Percentiles rank a stretch among this genome's conserved stretches.
Conservation (phyloP, 1,284 basidiomycete genomes). For the Schizophyllum commune region DNA sequence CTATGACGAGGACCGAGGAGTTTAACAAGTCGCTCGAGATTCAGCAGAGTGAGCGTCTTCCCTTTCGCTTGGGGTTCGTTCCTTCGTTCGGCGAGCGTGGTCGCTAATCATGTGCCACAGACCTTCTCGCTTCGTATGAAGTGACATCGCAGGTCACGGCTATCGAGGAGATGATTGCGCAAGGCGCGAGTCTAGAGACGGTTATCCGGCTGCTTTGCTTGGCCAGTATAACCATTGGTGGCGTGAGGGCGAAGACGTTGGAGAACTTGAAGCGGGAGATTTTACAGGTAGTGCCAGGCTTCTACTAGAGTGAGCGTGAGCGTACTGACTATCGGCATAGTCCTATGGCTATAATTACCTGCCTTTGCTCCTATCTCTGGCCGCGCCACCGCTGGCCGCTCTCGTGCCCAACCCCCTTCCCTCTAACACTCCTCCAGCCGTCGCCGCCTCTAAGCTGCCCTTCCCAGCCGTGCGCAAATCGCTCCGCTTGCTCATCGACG, state of each 20-base stretch:
- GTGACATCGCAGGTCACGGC: constrained; percentile 65
- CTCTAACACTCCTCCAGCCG: constrained; percentile 34
- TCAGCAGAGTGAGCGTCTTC: constrained; percentile 73
- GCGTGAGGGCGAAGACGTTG: constrained; percentile 81
- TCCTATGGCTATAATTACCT: constrained; percentile 90
- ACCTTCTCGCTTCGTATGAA: constrained; percentile 88
- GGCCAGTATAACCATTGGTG: constrained; percentile 75
- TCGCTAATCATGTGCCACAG: constrained; percentile 30
- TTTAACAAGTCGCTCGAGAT: constrained; percentile 94
- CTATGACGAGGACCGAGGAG: constrained; percentile 77
- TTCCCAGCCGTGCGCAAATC: constrained; percentile 74
- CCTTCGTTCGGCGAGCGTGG: background rate
- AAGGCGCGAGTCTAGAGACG: constrained; percentile 72
- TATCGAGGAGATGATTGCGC: constrained; percentile 84
- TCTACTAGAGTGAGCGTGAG: constrained; percentile 5
- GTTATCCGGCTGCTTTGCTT: constrained; percentile 82
- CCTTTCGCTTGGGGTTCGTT: background rate
- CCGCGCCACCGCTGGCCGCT: constrained; percentile 63
- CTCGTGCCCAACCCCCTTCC: constrained; percentile 59
- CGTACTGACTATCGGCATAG: constrained; percentile 30
- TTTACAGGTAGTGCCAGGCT: constrained; percentile 65
- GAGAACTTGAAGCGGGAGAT: constrained; percentile 91
- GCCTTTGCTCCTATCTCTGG: constrained; percentile 77
- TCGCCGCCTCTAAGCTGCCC: constrained; percentile 49
- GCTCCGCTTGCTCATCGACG: constrained; percentile 90